Percentiles rank a stretch among this genome's conserved stretches.
phyloP scores from a whole-genome alignment of 257 asterid species.

The Gardenia jasminoides region DNA sequence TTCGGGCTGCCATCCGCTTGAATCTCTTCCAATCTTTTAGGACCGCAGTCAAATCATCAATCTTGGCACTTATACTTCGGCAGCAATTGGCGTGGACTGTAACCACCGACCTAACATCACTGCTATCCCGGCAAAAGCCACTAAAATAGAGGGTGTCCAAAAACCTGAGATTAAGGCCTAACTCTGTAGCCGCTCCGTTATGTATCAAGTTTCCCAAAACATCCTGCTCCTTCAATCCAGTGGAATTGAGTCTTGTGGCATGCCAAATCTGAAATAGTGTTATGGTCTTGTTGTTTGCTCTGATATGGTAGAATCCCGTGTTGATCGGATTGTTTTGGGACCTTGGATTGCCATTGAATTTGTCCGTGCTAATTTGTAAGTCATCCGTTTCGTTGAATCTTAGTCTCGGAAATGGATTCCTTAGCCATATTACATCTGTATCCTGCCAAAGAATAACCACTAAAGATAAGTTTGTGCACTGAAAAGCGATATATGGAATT shows the following conservation, averaged over 20 bases:
- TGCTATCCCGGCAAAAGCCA: constrained; percentile 54
- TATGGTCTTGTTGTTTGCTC: constrained; percentile 47
- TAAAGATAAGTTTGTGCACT: not conserved
- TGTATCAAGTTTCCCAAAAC: constrained; percentile 41
- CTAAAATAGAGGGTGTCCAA: constrained; percentile 50
- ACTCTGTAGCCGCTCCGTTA: constrained; percentile 3
- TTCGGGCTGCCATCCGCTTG: not conserved
- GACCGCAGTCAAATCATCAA: constrained; percentile 49
- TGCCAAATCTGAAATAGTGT: constrained; percentile 57
- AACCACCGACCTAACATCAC: constrained; percentile 27
- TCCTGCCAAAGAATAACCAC: constrained; percentile 36
- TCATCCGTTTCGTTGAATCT: constrained; percentile 34
- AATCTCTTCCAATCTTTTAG: constrained; percentile 58
- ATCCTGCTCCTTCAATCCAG: constrained; percentile 65
- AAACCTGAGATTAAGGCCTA: constrained; percentile 30
- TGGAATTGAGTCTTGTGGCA: constrained; percentile 31
- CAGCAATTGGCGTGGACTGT: constrained; percentile 81
- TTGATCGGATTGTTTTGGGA: constrained; percentile 42
- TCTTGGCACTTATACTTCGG: constrained; percentile 52
- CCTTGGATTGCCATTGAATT: constrained; percentile 36
- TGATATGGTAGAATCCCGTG: constrained; percentile 61
- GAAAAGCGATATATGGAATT: too few relatives aligned
- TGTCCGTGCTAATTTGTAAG: constrained; percentile 59
- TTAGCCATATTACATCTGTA: constrained; percentile 59
- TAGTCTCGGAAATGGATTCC: constrained; percentile 49